phyloP scores from a whole-genome alignment of 2,329 filamentous ascomycete species.

The Fusarium nematophilum region DNA sequence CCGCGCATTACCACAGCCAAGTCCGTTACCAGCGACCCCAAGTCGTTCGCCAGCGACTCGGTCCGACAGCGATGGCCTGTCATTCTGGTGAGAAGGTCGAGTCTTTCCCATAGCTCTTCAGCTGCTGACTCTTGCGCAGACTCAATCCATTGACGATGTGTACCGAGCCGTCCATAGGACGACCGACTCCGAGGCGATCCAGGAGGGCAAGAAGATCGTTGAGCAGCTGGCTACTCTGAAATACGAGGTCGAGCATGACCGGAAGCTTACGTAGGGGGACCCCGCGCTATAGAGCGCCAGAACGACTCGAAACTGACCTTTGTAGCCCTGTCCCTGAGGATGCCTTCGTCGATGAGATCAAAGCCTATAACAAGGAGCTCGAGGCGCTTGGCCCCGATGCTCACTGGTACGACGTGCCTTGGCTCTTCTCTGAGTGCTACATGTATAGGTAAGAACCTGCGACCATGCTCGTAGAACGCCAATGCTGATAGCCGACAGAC shows the following conservation, averaged over 20 bases:
- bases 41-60: conserved; percentile 87
- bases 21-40: conserved; percentile 82
- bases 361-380: conserved; percentile 87
- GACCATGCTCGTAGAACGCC: neutral
- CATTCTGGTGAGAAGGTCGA: conserved; percentile 75
- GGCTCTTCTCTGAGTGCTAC: conserved; percentile 95
- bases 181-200: conserved; percentile 71
- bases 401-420: conserved; percentile 85
- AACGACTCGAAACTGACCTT: conserved; percentile 3
- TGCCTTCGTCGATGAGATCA: conserved; percentile 81
- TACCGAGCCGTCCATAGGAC: conserved; percentile 75
- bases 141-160: conserved; percentile 93
- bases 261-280: conserved; percentile 74
- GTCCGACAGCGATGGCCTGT: conserved; percentile 91
- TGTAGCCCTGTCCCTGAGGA: conserved; percentile 79
- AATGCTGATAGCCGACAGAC: conserved; percentile 56
- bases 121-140: conserved; percentile 62
- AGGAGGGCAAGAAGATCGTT: conserved; percentile 89
- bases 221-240: conserved; percentile 84
- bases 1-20: conserved; percentile 64
- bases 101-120: neutral
- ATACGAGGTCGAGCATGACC: conserved; percentile 94
- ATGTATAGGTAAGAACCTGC: conserved; percentile 74
- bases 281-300: no score
- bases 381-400: conserved; percentile 73